Conservation (phyloP, 768 basidiomycete genomes). For the Pleurotus platypus region DNA sequence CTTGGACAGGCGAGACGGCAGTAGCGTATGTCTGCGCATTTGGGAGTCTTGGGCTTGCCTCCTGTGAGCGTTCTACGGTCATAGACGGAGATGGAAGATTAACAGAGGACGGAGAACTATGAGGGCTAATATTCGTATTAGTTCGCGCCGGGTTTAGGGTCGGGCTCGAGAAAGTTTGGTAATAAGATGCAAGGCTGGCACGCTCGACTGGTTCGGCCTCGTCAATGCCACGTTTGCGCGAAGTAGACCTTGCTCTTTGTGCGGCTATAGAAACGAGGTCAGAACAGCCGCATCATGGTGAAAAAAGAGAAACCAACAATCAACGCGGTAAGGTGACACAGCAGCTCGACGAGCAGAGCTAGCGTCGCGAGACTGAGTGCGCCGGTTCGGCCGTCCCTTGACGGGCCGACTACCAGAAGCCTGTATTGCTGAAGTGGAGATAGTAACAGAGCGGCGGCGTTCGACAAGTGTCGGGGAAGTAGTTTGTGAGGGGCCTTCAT, state of each 20-base stretch:
- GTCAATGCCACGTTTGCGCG: constrained; percentile 69
- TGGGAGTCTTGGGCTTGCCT: constrained; percentile 53
- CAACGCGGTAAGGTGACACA: constrained; percentile 63
- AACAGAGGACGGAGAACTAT: constrained; percentile 73
- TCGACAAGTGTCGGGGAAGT: constrained; percentile 31
- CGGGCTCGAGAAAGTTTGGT: constrained; percentile 57
- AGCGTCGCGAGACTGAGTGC: constrained; percentile 60
- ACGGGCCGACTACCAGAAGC: constrained; percentile 35
- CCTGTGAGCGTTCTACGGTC: constrained; percentile 46
- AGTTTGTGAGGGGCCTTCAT: constrained; percentile 17
- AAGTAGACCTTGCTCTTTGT: constrained; percentile 71
- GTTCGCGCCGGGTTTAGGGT: constrained; percentile 33
- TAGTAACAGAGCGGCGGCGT: constrained; percentile 55
- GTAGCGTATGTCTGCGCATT: constrained; percentile 41
- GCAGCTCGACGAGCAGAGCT: constrained; percentile 50
- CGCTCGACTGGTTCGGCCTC: constrained; percentile 56
- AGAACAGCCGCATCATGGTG: constrained; percentile 7
- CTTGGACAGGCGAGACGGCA: constrained; percentile 47
- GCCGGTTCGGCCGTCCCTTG: constrained; percentile 48
- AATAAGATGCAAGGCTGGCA: constrained; percentile 34
- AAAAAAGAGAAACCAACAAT: constrained; percentile 39
- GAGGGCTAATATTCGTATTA: constrained; percentile 45
- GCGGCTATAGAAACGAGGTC: constrained; percentile 33
- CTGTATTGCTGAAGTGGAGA: constrained; percentile 36
- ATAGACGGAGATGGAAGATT: constrained; percentile 70